Conservation (phyloP, 2,329 filamentous ascomycete genomes). For the Myotisia sp. region DNA sequence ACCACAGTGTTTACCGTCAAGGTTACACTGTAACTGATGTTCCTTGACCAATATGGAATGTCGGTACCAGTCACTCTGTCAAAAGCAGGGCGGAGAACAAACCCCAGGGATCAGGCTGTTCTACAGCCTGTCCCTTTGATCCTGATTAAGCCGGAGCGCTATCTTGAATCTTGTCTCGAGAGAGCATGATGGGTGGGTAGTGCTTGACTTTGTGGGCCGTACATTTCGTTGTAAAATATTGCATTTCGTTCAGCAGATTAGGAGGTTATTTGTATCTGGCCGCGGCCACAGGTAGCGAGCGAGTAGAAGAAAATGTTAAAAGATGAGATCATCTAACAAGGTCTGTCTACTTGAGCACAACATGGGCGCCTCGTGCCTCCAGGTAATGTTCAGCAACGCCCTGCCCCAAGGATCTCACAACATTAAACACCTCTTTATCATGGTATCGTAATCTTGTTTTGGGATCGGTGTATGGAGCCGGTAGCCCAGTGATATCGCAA, state of each 20-base stretch:
- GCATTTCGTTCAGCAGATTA: too few relatives aligned
- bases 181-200: slow-evolving; percentile 73
- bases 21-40: slow-evolving; percentile 46
- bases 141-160: slow-evolving; percentile 99
- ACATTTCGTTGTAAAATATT: slow-evolving; percentile 39
- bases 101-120: slow-evolving; percentile 14
- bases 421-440: slow-evolving; percentile 77
- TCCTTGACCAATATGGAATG: slow-evolving; percentile 48
- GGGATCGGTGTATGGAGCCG: slow-evolving; percentile 84
- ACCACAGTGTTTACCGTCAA: slow-evolving; percentile 38
- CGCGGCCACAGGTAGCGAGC: too few relatives aligned
- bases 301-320: too few relatives aligned
- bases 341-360: slow-evolving; percentile 60
- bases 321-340: too few relatives aligned
- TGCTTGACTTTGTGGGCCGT: slow-evolving; percentile 90
- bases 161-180: slow-evolving; percentile 68
- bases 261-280: too few relatives aligned
- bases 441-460: slow-evolving; percentile 90
- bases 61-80: slow-evolving; percentile 49
- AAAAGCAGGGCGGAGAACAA: slow-evolving; percentile 58
- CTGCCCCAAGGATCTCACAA: slow-evolving; percentile 67
- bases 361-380: slow-evolving; percentile 80
- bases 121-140: slow-evolving; percentile 35
- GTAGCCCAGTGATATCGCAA: slow-evolving; percentile 87
- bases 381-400: slow-evolving; percentile 76